These are phyloP conservation scores for Papiliotrema nemorosa DNA, from an alignment of 1,284 basidiomycete species.

Conservation along the genomic window DNA sequence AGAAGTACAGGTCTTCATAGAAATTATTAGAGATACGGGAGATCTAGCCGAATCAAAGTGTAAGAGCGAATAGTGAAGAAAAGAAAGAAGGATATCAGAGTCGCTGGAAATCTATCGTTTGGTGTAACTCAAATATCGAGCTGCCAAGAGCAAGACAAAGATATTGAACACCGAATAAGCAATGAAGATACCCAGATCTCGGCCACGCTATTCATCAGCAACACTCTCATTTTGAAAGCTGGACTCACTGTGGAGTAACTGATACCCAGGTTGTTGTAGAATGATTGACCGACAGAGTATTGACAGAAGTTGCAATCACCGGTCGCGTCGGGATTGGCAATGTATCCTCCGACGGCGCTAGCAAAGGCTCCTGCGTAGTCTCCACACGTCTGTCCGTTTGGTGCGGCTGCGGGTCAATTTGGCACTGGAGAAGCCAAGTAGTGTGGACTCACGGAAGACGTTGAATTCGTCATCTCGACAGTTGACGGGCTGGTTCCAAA, in stretches of 20 bases:
- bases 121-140: conserved; percentile 58
- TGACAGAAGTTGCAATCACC: conserved; percentile 48
- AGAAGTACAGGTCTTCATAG: too few species aligned
- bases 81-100: too few species aligned
- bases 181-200: conserved; percentile 7
- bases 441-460: conserved; percentile 53
- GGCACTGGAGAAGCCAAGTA: background rate
- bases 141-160: conserved; percentile 66
- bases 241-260: conserved; percentile 51
- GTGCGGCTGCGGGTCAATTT: conserved; percentile 54
- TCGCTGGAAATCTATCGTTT: conserved; percentile 25
- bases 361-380: conserved; percentile 70
- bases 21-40: too few species aligned
- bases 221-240: background rate
- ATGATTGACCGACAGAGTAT: conserved; percentile 33
- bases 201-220: conserved; percentile 1
- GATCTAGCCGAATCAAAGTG: too few species aligned
- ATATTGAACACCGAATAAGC: conserved; percentile 63
- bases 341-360: conserved; percentile 65
- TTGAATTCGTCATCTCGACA: conserved; percentile 68
- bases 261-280: conserved; percentile 58
- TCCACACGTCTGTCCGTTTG: conserved; percentile 67
- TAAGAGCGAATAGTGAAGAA: too few species aligned
- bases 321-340: conserved; percentile 60
- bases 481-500: conserved; percentile 66